These are phyloP conservation scores for Crotalaria pallida DNA, from an alignment of 306 rosid genomes.

Conservation along the genomic window DNA sequence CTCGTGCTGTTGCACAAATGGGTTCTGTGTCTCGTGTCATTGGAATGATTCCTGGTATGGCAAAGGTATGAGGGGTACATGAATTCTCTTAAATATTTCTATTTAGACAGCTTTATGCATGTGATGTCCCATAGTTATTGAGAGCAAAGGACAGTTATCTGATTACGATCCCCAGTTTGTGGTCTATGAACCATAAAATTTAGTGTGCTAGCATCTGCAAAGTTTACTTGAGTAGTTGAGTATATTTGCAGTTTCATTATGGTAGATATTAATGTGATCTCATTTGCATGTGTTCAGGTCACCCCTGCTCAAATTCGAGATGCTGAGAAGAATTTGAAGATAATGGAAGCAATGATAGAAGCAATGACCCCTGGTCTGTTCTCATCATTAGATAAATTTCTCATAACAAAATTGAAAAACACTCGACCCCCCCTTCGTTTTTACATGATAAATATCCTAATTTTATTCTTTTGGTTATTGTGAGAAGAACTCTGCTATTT, in stretches of 20 bases:
- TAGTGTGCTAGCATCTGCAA: slow-evolving; percentile 3
- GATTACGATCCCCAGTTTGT: background rate
- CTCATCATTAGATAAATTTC: background rate
- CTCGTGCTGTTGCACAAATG: slow-evolving; percentile 90
- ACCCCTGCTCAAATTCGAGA: slow-evolving; percentile 98
- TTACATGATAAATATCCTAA: background rate
- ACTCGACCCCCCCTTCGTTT: background rate
- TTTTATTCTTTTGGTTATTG: background rate
- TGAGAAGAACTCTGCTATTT: background rate
- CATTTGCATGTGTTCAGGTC: slow-evolving; percentile 46
- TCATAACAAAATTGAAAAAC: background rate
- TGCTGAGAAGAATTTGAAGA: slow-evolving; percentile 83
- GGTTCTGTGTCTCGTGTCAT: slow-evolving; percentile 97
- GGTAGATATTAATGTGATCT: background rate
- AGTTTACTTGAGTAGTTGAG: background rate
- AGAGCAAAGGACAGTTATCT: background rate
- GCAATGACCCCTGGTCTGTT: slow-evolving; percentile 87
- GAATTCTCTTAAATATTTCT: slow-evolving; percentile 1
- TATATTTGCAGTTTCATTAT: background rate
- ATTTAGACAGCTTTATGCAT: background rate
- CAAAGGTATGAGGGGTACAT: slow-evolving; percentile 56
- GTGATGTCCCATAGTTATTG: background rate
- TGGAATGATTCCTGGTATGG: slow-evolving; percentile 99
- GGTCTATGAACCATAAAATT: slow-evolving; percentile 19
- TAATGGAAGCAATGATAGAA: slow-evolving; percentile 96